phyloP scores from a whole-genome alignment of 192 early-diverging fungal species.

The Chytriomyces sp. region DNA sequence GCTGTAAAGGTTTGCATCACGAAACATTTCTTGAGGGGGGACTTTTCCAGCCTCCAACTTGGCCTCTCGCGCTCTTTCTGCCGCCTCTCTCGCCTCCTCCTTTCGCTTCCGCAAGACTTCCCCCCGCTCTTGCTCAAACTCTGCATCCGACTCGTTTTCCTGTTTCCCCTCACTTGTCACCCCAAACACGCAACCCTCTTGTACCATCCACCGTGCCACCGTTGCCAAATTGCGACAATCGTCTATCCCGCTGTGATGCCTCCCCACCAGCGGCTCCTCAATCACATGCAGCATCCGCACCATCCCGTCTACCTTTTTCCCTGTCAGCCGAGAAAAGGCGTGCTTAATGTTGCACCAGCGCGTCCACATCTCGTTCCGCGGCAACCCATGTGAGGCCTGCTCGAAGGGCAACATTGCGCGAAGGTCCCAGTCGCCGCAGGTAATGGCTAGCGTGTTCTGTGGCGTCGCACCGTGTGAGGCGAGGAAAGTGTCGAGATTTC shows the following conservation, averaged over 20 bases:
- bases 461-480: conserved; percentile 21
- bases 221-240: conserved; percentile 77
- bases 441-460: conserved; percentile 32
- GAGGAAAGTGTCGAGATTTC: conserved; percentile 48
- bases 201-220: conserved; percentile 62
- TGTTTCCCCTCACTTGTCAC: background rate
- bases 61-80: background rate
- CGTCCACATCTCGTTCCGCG: conserved; percentile 9
- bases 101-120: background rate
- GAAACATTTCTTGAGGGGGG: background rate
- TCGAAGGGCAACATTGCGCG: conserved; percentile 44
- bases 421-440: conserved; percentile 54
- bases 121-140: background rate
- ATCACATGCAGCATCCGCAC: conserved; percentile 63
- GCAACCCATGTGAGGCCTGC: background rate
- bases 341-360: conserved; percentile 47
- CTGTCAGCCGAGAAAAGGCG: conserved; percentile 29
- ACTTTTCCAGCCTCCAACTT: background rate
- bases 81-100: background rate
- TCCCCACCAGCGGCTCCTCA: conserved; percentile 64
- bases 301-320: conserved; percentile 51
- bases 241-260: conserved; percentile 78
- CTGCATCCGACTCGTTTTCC: background rate
- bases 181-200: conserved; percentile 37
- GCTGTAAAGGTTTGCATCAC: background rate